Conservation (phyloP, 192 early-diverging fungal species). For the Coemansia sp. region DNA sequence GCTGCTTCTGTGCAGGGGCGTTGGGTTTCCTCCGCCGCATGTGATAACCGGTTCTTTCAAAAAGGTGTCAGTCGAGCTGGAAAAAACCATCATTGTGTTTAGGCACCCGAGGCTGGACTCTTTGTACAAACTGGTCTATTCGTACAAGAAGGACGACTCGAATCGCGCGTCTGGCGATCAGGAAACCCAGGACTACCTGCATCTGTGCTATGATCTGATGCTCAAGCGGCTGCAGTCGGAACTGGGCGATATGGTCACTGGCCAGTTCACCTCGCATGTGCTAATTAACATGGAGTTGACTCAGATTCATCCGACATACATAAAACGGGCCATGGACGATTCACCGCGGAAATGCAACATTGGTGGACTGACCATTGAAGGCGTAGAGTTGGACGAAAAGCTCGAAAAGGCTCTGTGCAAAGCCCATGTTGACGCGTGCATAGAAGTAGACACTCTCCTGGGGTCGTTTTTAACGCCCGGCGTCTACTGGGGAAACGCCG, state of each 20-base stretch:
- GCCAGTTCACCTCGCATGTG: conserved; percentile 3
- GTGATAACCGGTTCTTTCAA: conserved; percentile 23
- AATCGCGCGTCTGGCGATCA: neutral
- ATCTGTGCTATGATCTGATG: conserved; percentile 12
- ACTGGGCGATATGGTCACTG: conserved; percentile 15
- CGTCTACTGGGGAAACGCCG: neutral
- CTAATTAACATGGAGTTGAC: conserved; percentile 17
- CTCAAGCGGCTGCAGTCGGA: conserved; percentile 17
- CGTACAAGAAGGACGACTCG: neutral
- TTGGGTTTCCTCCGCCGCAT: conserved; percentile 29
- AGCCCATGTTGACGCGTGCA: neutral
- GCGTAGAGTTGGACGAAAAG: neutral
- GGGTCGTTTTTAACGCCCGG: neutral
- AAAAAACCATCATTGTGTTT: conserved; percentile 7
- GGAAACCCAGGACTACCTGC: neutral
- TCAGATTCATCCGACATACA: neutral
- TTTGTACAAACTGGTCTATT: conserved; percentile 20
- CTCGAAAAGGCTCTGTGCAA: neutral
- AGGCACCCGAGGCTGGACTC: conserved; percentile 10
- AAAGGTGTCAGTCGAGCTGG: neutral
- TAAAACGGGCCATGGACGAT: neutral
- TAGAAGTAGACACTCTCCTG: neutral
- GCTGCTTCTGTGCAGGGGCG: conserved; percentile 12
- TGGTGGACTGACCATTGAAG: neutral
- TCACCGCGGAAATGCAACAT: neutral